Base-by-base conservation (phyloP, 179 eudicot genomes). In the Sideroxylon spinosum region DNA sequence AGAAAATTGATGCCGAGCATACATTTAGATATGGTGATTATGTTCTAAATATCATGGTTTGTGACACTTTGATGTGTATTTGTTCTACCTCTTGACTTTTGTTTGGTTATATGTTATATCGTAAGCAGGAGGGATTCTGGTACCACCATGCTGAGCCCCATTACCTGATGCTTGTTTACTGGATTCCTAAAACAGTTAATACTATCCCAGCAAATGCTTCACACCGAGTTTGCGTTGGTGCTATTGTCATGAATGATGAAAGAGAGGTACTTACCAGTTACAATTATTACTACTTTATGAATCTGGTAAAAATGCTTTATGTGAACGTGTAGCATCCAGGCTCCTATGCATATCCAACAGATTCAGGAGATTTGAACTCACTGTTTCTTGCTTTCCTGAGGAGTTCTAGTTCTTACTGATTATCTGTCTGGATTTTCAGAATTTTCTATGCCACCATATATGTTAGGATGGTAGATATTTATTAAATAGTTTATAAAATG, bases 161-260 rank as follows among this genome's bases (percentile, higher is more conserved):
- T 52, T 89, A 86, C 81, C 78, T 89, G 82, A 89, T 89, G 91
- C 84, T 89, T 69, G 90, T 87, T 75, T 76, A 79, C 71, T 89
- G 91, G 91, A 85, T 89, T 49, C 90, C 90, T 60, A 76, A 85
- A 78, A 79, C 83, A 72, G 32, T 55, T 44, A 76, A 77, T 76
- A 88, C 88, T 26, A 78, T 89, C 50, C 90, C 91, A 72, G 84
- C 78, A 79, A 87, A 89, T 82, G 91, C 91, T 81, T 73, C 91
- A 17, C 91, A 89, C 79, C 88, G 88, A 60, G 88, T 89, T 6
- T 79, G 78, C n/a, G 73, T 89, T 71, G 91, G 91, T 84, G 91
- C 90, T 72, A 78, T 89, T 71, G 84, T 89, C 74, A 61, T 87
- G 80, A 85, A 82, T 76, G 90, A 88, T 59, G 75, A 85, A 76